A percentile compares a stretch with the other conserved stretches of the same genome.
These are phyloP conservation scores for Trichoderma citrinoviride DNA, from an alignment of 2,329 filamentous ascomycete species.

Conservation along the genomic window DNA sequence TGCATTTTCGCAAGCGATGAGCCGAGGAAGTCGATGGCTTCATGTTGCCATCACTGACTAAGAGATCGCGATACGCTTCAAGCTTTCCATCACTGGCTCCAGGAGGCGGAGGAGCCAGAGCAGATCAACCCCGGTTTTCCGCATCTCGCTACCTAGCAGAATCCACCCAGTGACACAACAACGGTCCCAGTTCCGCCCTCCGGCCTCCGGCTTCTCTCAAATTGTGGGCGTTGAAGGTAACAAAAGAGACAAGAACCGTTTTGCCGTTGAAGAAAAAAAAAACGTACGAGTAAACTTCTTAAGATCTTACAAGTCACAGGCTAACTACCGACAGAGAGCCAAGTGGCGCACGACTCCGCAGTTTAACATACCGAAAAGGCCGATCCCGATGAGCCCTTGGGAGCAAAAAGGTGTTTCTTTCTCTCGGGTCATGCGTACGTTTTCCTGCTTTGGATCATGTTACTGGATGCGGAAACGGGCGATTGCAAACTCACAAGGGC, in stretches of 20 bases:
- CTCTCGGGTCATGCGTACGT: conserved; percentile 12
- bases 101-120: background rate
- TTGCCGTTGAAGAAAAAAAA: background rate
- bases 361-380: background rate
- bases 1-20: background rate
- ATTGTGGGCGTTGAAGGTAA: too few species aligned
- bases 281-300: background rate
- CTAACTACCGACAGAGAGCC: background rate
- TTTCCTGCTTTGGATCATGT: background rate
- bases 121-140: too few species aligned
- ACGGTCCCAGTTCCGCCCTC: too few species aligned
- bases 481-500: background rate
- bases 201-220: too few species aligned
- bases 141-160: too few species aligned
- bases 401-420: background rate
- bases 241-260: background rate
- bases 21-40: background rate
- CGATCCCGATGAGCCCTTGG: conserved; percentile 2
- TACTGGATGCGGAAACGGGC: background rate
- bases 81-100: background rate
- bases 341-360: conserved; percentile 8
- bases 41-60: too few species aligned
- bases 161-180: too few species aligned
- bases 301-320: background rate
- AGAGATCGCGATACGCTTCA: too few species aligned